Conservation (phyloP, 2,329 filamentous ascomycete genomes). For the Massarina eburnea region DNA sequence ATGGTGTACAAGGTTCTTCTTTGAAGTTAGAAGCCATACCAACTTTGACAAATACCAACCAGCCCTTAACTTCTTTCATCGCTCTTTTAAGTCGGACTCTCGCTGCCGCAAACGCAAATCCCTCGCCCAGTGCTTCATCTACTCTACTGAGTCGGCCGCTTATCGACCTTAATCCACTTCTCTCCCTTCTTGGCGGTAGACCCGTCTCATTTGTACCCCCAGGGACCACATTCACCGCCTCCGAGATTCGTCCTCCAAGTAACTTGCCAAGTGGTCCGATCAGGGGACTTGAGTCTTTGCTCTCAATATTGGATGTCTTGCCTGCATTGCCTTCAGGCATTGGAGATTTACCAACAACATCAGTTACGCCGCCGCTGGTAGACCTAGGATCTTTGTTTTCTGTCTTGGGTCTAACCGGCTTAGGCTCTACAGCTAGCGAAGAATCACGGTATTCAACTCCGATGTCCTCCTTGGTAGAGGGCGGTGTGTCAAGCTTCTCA, state of each 20-base stretch:
- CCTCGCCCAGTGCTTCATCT: neutral
- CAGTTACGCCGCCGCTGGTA: neutral
- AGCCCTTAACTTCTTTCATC: too few relatives aligned
- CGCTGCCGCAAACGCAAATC: neutral
- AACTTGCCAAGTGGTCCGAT: neutral
- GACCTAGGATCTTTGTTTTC: neutral
- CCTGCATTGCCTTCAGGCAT: neutral
- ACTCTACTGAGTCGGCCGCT: neutral
- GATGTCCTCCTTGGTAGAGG: too few relatives aligned
- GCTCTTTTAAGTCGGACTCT: neutral
- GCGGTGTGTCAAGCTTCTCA: too few relatives aligned
- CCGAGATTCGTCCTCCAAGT: neutral
- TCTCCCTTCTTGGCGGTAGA: slow-evolving; percentile 1
- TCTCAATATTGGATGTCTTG: neutral
- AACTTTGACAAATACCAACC: too few relatives aligned
- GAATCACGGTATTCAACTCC: too few relatives aligned
- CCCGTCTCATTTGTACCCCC: neutral
- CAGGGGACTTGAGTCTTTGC: neutral
- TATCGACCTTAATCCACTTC: neutral
- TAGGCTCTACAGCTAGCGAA: too few relatives aligned
- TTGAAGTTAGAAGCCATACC: too few relatives aligned
- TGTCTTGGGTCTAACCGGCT: too few relatives aligned
- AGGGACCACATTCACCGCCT: neutral
- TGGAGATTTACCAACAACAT: neutral
- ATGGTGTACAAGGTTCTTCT: too few relatives aligned